Evolutionary conservation across 495 filamentous ascomycete genomes (phyloP).

Genomic region (Hamigera avellanea): DNA sequence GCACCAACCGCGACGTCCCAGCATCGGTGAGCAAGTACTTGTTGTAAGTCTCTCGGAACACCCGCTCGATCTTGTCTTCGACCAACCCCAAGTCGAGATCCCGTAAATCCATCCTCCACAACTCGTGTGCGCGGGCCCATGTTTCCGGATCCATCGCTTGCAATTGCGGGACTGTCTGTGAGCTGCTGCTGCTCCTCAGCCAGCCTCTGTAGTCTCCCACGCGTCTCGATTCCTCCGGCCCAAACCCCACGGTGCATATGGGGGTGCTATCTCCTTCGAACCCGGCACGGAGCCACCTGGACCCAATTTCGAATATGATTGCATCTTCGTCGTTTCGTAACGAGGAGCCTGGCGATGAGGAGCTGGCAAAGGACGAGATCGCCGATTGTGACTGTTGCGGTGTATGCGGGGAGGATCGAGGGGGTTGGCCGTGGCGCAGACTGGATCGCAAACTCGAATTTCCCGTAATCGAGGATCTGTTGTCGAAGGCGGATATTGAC

Average conservation of each 20-base stretch:
- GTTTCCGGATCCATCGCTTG: conserved; percentile 35
- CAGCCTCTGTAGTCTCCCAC: conserved; percentile 73
- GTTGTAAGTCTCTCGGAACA: conserved; percentile 71
- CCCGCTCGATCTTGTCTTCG: conserved; percentile 78
- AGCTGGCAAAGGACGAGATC: conserved; percentile 42
- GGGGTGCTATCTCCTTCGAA: conserved; percentile 74
- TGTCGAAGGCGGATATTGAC: conserved; percentile 6
- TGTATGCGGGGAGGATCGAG: conserved; percentile 19
- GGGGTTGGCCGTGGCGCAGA: conserved; percentile 19
- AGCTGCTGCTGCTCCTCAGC: conserved; percentile 23
- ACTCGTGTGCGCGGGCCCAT: conserved; percentile 65
- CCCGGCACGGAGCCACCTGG: conserved; percentile 67
- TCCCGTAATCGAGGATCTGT: conserved; percentile 8
- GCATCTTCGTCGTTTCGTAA: conserved; percentile 76
- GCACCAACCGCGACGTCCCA: conserved; percentile 58
- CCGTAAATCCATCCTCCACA: conserved; percentile 70
- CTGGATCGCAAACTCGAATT: conserved; percentile 8
- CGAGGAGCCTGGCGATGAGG: conserved; percentile 57
- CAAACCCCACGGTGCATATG: conserved; percentile 58
- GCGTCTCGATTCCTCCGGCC: conserved; percentile 61
- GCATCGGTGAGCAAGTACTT: conserved; percentile 71
- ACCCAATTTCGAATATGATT: conserved; percentile 72
- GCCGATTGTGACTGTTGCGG: conserved; percentile 24
- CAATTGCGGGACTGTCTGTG: conserved; percentile 5
- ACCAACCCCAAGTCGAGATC: conserved; percentile 65